A percentile compares a stretch with the other conserved stretches of the same genome.
phyloP scores from a whole-genome alignment of 1,284 basidiomycete genomes.

The Cerrena zonata region DNA sequence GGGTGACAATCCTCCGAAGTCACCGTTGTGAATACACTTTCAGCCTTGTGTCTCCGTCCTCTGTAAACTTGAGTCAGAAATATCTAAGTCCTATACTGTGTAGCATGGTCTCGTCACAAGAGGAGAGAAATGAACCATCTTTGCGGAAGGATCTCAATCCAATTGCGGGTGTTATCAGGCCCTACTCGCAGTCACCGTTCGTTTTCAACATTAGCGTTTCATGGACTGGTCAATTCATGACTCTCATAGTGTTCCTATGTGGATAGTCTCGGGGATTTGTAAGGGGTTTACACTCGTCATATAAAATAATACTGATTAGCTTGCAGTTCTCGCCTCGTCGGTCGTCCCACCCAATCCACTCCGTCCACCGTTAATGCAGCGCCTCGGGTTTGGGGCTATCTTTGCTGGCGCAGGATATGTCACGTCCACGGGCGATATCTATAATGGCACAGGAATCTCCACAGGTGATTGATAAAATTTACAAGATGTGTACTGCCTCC shows the following conservation, averaged over 20 bases:
- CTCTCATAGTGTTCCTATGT: constrained; percentile 9
- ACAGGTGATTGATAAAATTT: constrained; percentile 29
- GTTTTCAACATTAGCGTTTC: constrained; percentile 4
- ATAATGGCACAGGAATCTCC: constrained; percentile 41
- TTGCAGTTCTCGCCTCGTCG: constrained; percentile 33
- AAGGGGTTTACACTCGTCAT: neutral
- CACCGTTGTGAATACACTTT: no score
- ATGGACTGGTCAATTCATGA: neutral
- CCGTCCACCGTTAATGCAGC: constrained; percentile 36
- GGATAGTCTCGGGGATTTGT: constrained; percentile 21
- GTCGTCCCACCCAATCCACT: constrained; percentile 29
- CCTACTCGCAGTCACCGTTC: constrained; percentile 19
- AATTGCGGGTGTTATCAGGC: constrained; percentile 7
- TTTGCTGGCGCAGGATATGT: constrained; percentile 43
- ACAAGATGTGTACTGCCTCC: neutral
- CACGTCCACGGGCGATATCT: constrained; percentile 33
- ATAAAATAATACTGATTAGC: neutral
- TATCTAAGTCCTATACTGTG: no score
- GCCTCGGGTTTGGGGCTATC: constrained; percentile 40
- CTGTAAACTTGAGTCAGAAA: no score
- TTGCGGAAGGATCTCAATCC: no score
- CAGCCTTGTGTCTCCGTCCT: no score
- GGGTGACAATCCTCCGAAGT: no score
- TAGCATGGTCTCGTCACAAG: no score
- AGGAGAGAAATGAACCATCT: no score